phyloP scores from a whole-genome alignment of 352 stramenopile species.

The Phytophthora syringae region DNA sequence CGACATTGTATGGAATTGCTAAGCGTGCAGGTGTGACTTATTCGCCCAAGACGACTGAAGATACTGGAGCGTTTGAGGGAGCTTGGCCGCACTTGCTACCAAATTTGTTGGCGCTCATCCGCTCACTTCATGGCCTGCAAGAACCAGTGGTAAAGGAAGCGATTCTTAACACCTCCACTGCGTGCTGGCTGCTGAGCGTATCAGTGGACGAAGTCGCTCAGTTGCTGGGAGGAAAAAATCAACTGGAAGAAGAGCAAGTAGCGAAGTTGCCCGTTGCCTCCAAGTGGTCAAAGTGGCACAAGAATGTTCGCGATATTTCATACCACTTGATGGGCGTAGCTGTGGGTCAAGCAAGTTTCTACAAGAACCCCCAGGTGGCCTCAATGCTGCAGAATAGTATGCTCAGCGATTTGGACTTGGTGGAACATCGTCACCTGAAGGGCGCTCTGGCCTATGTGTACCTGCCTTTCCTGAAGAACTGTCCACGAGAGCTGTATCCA shows the following conservation, averaged over 20 bases:
- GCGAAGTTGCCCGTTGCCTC: constrained; percentile 51
- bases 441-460: constrained; percentile 70
- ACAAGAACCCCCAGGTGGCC: constrained; percentile 50
- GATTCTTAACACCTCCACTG: constrained; percentile 59
- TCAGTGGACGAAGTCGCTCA: constrained; percentile 82
- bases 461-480: constrained; percentile 75
- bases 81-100: constrained; percentile 76
- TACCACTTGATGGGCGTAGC: constrained; percentile 82
- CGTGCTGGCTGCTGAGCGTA: constrained; percentile 72
- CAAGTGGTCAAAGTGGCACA: constrained; percentile 83
- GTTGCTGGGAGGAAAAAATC: constrained; percentile 74
- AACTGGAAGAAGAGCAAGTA: constrained; percentile 74
- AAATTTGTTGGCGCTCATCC: constrained; percentile 67
- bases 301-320: constrained; percentile 78
- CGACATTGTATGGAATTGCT: constrained; percentile 80
- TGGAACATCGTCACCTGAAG: constrained; percentile 84
- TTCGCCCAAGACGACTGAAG: constrained; percentile 19
- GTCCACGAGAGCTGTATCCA: constrained; percentile 59
- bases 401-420: constrained; percentile 61
- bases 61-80: constrained; percentile 52
- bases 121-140: constrained; percentile 67
- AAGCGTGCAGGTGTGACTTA: constrained; percentile 52
- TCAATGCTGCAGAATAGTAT: constrained; percentile 67
- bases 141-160: constrained; percentile 55
- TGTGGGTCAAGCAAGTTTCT: constrained; percentile 57